phyloP scores from a whole-genome alignment of 2,329 filamentous ascomycete genomes.

The Aspergillus piperis region DNA sequence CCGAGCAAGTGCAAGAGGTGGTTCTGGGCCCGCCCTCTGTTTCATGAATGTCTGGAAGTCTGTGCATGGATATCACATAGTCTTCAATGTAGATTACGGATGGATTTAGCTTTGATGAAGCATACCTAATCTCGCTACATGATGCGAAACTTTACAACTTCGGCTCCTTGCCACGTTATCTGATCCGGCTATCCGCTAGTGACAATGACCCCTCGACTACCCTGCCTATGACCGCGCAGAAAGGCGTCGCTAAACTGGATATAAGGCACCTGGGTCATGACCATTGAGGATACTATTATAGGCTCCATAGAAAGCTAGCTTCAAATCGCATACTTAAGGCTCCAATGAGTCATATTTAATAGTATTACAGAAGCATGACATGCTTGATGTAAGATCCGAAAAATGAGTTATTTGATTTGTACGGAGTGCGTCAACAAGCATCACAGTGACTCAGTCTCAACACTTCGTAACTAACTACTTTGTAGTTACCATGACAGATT shows the following conservation, averaged over 20 bases:
- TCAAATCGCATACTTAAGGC: no score
- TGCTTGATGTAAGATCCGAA: no score
- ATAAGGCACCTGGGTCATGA: no score
- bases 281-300: no score
- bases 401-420: no score
- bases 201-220: neutral
- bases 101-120: neutral
- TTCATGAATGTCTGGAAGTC: neutral
- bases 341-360: no score
- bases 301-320: no score
- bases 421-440: no score
- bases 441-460: no score
- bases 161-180: neutral
- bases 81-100: neutral
- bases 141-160: neutral
- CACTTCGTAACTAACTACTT: no score
- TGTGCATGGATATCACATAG: neutral
- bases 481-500: no score
- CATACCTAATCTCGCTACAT: neutral
- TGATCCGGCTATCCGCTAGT: neutral
- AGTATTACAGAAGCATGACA: no score
- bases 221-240: neutral
- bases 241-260: neutral
- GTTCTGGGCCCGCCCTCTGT: slow-evolving; percentile 46
- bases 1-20: slow-evolving; percentile 63